Evolutionary conservation across 129 eudicot species (phyloP), one percentile per base, ranked within the genome.

Genomic region (Flaveria robusta): DNA sequence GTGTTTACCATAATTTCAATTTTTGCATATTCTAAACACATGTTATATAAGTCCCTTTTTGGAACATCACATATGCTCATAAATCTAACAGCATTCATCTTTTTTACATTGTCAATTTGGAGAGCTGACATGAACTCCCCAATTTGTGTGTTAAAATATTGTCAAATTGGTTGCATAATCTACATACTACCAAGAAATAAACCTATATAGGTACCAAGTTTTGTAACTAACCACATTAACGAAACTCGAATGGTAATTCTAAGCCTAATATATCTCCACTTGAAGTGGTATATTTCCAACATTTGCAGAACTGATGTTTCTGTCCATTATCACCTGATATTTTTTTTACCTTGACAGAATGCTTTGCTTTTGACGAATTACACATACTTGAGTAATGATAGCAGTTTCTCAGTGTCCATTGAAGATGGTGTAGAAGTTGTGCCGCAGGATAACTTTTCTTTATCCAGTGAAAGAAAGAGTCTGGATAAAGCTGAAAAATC

Each of bases 371-470:
- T 94, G 90, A 83, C 85, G 87, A 89, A 87, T 74, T 81, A 86
- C 81, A 86, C 96, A 20, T 91, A 91, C 81, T 72, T 94, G 89
- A 86, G 96, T 82, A 88, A 84, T 78, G 93, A 91, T 67, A 94
- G 98, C 83, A 83, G 93, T 85, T 94, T 87, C 70, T 82, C 96
- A 46, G 86, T 87, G 43, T 83, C 87, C 23, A 67, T 20, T 18
- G 97, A 94, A 73, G 98, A 94, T 84, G 96, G 89, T 64, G 98
- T 94, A 29, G 92, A 94, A 74, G 71, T 94, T 77, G 74, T 74
- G 37, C 67, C 70, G 55, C 74, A 81, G 83, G 96, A 91, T 26
- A 78, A 47, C 70, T 12, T 46, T 74, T 70, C 84, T 81, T 47
- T 74, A 22, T 55, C 80, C 31, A 64, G 55, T 65, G 79, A 74